Percentiles rank a stretch among this genome's conserved stretches.
Conservation (phyloP, 257 asterid species). For the Solanum bulbocastanum region DNA sequence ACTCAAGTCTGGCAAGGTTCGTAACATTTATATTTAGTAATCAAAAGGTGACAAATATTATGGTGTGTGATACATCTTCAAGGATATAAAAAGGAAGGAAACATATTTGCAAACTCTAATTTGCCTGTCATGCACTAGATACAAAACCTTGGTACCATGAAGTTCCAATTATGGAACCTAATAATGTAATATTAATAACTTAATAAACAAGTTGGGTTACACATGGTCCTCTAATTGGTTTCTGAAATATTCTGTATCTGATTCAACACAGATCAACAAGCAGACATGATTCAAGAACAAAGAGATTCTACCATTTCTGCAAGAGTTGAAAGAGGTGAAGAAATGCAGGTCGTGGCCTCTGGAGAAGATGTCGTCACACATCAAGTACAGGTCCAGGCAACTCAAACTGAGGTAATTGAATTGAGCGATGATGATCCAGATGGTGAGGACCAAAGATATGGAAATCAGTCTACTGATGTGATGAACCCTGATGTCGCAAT, state of each 20-base stretch:
- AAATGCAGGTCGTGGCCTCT: not conserved
- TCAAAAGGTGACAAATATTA: not conserved
- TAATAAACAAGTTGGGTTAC: not conserved
- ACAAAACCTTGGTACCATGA: not conserved
- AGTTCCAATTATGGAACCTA: not conserved
- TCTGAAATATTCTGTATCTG: not conserved
- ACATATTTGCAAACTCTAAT: not conserved
- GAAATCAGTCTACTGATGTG: not conserved
- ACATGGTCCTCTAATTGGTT: not conserved
- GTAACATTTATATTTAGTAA: not conserved
- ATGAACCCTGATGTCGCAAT: not conserved
- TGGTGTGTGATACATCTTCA: not conserved
- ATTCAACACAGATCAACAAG: not conserved
- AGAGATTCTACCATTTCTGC: not conserved
- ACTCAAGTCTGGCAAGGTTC: not conserved
- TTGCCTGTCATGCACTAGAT: not conserved
- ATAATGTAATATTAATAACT: not conserved
- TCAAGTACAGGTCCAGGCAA: not conserved
- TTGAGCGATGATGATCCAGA: conserved; percentile 49
- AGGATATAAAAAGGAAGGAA: not conserved
- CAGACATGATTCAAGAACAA: not conserved
- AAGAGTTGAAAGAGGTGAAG: not conserved
- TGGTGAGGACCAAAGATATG: not conserved
- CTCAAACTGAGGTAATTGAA: conserved; percentile 29
- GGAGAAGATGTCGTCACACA: not conserved